Evolutionary conservation across 2,329 filamentous ascomycete genomes (phyloP).

Genomic region (Fusarium kyushuense): DNA sequence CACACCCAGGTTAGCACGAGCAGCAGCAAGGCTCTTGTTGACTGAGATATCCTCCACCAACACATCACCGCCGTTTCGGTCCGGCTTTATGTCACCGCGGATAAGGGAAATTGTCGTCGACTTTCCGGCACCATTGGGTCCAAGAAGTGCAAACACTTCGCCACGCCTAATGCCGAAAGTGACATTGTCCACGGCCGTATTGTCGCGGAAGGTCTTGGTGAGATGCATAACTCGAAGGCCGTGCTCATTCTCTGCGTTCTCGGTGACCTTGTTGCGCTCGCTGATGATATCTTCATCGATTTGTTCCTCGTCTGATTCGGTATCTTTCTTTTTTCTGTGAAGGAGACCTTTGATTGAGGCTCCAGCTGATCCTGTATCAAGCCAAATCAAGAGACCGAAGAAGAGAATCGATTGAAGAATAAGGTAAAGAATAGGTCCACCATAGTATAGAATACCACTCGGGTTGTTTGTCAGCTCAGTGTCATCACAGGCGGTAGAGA

Average conservation of each 20-base stretch:
- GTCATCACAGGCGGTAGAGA: slow-evolving; percentile 80
- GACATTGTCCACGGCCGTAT: slow-evolving; percentile 87
- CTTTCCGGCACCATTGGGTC: slow-evolving; percentile 92
- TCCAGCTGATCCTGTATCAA: slow-evolving; percentile 79
- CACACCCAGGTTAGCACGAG: slow-evolving; percentile 84
- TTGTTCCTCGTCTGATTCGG: slow-evolving; percentile 48
- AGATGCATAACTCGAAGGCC: slow-evolving; percentile 84
- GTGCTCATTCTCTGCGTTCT: slow-evolving; percentile 58
- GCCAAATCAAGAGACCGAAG: slow-evolving; percentile 80
- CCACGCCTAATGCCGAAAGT: slow-evolving; percentile 83
- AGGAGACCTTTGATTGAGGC: slow-evolving; percentile 61
- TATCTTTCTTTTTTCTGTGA: slow-evolving; percentile 49
- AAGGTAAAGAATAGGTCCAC: slow-evolving; percentile 86
- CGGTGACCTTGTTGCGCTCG: slow-evolving; percentile 72
- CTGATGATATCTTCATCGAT: slow-evolving; percentile 71
- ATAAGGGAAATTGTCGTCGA: slow-evolving; percentile 90
- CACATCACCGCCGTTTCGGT: slow-evolving; percentile 78
- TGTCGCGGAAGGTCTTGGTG: slow-evolving; percentile 81
- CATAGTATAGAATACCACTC: slow-evolving; percentile 78
- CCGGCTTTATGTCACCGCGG: slow-evolving; percentile 85
- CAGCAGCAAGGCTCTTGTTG: slow-evolving; percentile 75
- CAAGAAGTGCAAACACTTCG: slow-evolving; percentile 89
- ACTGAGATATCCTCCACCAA: slow-evolving; percentile 84
- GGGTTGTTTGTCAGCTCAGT: slow-evolving; percentile 74
- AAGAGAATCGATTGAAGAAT: slow-evolving; percentile 78